Base-by-base conservation (phyloP, 345 rosid genomes). In the Arabidopsis arenosa region DNA sequence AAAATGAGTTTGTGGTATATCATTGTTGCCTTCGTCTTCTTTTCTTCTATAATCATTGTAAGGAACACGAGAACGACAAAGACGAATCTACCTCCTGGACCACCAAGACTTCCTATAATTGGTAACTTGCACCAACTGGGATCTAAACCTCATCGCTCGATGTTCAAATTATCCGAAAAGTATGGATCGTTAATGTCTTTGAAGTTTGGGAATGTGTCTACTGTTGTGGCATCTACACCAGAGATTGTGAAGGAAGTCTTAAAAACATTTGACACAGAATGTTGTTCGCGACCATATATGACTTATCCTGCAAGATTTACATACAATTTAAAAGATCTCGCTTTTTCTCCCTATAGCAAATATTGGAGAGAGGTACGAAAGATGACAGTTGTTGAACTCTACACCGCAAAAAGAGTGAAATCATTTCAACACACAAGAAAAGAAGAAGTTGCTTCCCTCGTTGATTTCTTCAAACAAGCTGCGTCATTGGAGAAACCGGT, bases 121-220 rank as follows among this genome's bases (percentile, higher is more conserved):
- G 87, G 85, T 1, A 85, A 83, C 77, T 73, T 87, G 53, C 85
- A 82, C 62, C 84, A 76, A 51, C 52, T 85, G 2, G 86, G 86
- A 21, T 35, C 69, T 1, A 21, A 55, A 32, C 84, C 83, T 8
- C 88, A 83, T 32, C 81, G 72, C 53, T 45, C 83, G 0, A 58
- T 83, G 5, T 48, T 47, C 56, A 48, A 76, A 0, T 66, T 85
- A 26, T 75, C 91, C 55, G 55, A 55, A 15, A 68, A 80, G 58
- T 79, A 89, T 5, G 91, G 90, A 12, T 77, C 82, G 1, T 65
- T 85, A 60, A 69, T 90, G 83, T 76, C 66, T 9, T 48, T 87
- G 5, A 79, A 54, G 26, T 82, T 86, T 0, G 90, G 90, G 9
- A 63, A 17, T 5, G 73, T 80, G 1, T 80, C 85, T 0, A 66